Percentiles rank a stretch among this genome's conserved stretches.
These are phyloP conservation scores for Bisporella sp. DNA, from an alignment of 2,329 filamentous ascomycete species.

Conservation along the genomic window DNA sequence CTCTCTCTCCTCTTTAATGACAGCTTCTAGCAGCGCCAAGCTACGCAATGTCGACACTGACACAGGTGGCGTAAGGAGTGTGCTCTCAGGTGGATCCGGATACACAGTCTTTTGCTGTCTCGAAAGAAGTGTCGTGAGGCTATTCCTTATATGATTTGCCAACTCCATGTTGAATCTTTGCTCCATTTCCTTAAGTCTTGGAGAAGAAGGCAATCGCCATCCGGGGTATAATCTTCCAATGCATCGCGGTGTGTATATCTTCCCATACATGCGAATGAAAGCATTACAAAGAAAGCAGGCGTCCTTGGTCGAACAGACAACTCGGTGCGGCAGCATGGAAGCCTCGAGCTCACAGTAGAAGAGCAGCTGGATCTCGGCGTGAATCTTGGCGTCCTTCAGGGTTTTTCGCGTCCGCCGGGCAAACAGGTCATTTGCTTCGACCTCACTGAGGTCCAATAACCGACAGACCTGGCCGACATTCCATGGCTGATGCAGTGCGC, in stretches of 20 bases:
- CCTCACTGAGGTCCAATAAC: slow-evolving; percentile 4
- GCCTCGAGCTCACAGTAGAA: slow-evolving; percentile 6
- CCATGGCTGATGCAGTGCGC: slow-evolving; percentile 4
- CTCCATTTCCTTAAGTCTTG: background rate
- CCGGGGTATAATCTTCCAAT: slow-evolving; percentile 7
- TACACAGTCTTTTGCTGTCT: too few species aligned
- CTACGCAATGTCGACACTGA: too few species aligned
- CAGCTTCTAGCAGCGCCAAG: too few species aligned
- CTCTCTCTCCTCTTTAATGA: too few species aligned
- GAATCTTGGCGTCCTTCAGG: slow-evolving; percentile 7
- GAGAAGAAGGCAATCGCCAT: slow-evolving; percentile 6
- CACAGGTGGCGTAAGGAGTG: too few species aligned
- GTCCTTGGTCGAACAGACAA: slow-evolving; percentile 8
- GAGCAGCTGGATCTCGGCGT: slow-evolving; percentile 10
- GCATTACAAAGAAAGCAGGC: slow-evolving; percentile 9
- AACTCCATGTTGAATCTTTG: too few species aligned
- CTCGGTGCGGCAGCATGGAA: slow-evolving; percentile 2
- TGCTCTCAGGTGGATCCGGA: too few species aligned
- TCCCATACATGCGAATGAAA: slow-evolving; percentile 5
- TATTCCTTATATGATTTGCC: too few species aligned
- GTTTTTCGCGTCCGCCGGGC: slow-evolving; percentile 6
- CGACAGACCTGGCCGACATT: slow-evolving; percentile 5
- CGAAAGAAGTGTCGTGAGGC: too few species aligned
- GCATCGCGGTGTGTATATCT: slow-evolving; percentile 3
- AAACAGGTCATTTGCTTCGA: slow-evolving; percentile 6